A percentile compares a stretch with the other conserved stretches of the same genome.
phyloP scores from a whole-genome alignment of 164 flowering plant genomes.

The Berberis vulgaris region DNA sequence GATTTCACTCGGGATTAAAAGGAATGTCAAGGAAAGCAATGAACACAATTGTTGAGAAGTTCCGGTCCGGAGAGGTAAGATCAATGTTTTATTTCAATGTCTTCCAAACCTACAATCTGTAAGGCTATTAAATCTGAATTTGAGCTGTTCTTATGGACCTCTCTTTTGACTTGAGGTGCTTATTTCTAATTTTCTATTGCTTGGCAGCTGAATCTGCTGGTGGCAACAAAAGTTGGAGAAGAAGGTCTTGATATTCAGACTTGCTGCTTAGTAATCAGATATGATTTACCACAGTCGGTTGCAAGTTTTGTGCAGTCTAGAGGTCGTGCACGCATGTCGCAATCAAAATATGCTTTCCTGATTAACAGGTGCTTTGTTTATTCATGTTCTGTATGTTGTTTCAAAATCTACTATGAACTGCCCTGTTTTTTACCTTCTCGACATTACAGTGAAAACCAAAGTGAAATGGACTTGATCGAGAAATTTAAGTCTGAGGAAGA shows the following conservation, averaged over 20 bases:
- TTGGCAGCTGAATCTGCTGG: constrained; percentile 76
- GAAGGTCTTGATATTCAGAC: constrained; percentile 99
- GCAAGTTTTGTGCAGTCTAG: constrained; percentile 93
- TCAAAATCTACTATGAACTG: no score
- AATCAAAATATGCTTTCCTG: constrained; percentile 87
- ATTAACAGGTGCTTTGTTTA: constrained; percentile 57
- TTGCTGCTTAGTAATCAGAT: constrained; percentile 89
- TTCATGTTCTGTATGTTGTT: constrained; percentile 1
- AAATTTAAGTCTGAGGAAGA: constrained; percentile 47
- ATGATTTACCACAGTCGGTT: constrained; percentile 92
- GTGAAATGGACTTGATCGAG: constrained; percentile 47
- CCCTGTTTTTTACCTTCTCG: neutral
- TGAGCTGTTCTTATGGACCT: neutral
- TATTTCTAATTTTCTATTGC: neutral
- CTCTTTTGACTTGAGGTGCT: constrained; percentile 2
- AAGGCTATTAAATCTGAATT: no score
- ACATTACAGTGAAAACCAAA: constrained; percentile 51
- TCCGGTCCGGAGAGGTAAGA: constrained; percentile 76
- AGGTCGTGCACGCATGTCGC: constrained; percentile 97
- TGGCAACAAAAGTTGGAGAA: constrained; percentile 98
- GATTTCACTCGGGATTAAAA: constrained; percentile 64
- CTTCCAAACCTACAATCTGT: no score
- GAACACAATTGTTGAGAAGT: constrained; percentile 59
- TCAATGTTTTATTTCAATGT: no score
- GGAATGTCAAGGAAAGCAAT: constrained; percentile 61